phyloP scores from a whole-genome alignment of 805 yeast genomes.

The Candida patagonica region DNA sequence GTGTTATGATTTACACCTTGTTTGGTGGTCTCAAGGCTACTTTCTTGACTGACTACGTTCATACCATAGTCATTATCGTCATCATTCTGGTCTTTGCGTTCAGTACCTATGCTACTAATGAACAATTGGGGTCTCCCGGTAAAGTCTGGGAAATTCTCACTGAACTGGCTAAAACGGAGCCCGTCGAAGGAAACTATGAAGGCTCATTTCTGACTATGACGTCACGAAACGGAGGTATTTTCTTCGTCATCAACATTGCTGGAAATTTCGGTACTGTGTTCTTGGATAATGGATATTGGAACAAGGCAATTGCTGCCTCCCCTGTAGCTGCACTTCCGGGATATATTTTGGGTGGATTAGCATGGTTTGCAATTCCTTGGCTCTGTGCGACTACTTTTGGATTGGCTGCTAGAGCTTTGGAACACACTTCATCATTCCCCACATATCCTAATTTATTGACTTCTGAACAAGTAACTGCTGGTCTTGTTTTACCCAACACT shows the following conservation, averaged over 20 bases:
- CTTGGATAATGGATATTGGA: conserved; percentile 81
- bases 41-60: conserved; percentile 68
- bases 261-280: conserved; percentile 89
- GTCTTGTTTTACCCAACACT: conserved; percentile 57
- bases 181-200: conserved; percentile 69
- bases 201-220: conserved; percentile 88
- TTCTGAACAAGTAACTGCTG: conserved; percentile 66
- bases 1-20: conserved; percentile 63
- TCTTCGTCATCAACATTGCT: conserved; percentile 77
- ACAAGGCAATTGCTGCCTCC: conserved; percentile 77
- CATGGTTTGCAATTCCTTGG: conserved; percentile 89
- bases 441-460: conserved; percentile 64
- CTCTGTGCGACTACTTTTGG: conserved; percentile 80
- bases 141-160: conserved; percentile 67
- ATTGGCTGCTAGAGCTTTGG: conserved; percentile 69
- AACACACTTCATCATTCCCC: conserved; percentile 63
- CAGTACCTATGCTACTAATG: conserved; percentile 63
- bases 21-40: conserved; percentile 82
- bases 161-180: conserved; percentile 44
- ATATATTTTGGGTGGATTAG: conserved; percentile 76
- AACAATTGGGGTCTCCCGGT: conserved; percentile 70
- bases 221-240: conserved; percentile 78
- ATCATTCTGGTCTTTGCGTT: conserved; percentile 77
- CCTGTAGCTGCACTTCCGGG: conserved; percentile 84
- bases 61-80: conserved; percentile 71